Conservation (phyloP, 2,329 filamentous ascomycete species). For the Diplodia scrobiculata region DNA sequence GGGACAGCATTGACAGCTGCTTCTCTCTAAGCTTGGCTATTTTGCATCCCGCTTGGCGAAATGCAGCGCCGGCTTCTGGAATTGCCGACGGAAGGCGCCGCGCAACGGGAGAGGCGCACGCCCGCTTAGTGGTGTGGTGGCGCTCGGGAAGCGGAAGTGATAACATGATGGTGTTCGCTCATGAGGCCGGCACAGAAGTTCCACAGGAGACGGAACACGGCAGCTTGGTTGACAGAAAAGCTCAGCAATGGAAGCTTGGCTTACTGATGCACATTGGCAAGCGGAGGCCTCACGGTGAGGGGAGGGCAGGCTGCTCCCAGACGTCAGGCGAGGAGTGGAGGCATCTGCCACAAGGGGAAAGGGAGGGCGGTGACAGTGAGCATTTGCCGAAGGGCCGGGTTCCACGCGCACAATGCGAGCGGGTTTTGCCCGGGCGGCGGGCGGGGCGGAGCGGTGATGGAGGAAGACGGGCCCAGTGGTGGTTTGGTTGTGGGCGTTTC, state of each 20-base stretch:
- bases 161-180: background rate
- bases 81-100: background rate
- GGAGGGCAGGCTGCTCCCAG: slow-evolving; percentile 2
- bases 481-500: background rate
- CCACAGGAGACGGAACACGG: slow-evolving; percentile 7
- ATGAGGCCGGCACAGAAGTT: slow-evolving; percentile 1
- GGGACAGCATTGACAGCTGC: background rate
- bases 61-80: background rate
- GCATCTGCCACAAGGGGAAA: slow-evolving; percentile 2
- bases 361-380: background rate
- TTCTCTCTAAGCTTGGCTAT: slow-evolving; percentile 17
- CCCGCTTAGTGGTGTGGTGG: background rate
- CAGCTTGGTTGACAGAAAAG: background rate
- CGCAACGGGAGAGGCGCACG: background rate
- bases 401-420: background rate
- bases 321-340: background rate
- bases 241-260: slow-evolving; percentile 18
- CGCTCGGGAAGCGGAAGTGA: background rate
- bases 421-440: slow-evolving; percentile 3
- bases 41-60: slow-evolving; percentile 14
- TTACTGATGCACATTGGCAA: background rate
- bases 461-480: background rate
- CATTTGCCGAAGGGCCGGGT: background rate
- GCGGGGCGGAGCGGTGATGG: slow-evolving; percentile 16
- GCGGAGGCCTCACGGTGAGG: background rate